Conservation (phyloP, 1,284 basidiomycete genomes). For the Heterobasidion parviporum region DNA sequence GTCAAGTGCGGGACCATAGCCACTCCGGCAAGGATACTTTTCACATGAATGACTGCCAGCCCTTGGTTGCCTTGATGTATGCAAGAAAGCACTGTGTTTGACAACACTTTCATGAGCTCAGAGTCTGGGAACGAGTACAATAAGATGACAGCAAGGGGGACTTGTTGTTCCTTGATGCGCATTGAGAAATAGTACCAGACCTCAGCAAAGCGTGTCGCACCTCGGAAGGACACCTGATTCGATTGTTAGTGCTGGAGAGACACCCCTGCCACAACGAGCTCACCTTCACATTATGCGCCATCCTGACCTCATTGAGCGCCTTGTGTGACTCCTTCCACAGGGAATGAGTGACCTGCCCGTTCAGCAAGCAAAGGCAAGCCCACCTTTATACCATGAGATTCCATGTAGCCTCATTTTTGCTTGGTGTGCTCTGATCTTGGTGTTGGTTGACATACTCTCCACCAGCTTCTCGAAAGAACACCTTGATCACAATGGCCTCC, state of each 20-base stretch:
- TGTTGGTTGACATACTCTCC: neutral
- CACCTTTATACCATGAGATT: conserved; percentile 9
- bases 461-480: neutral
- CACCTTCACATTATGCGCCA: conserved; percentile 14
- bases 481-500: neutral
- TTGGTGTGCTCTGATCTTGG: no score
- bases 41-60: conserved; percentile 12
- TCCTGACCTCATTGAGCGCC: conserved; percentile 4
- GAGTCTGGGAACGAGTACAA: conserved; percentile 9
- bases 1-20: conserved; percentile 14
- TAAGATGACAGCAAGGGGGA: neutral
- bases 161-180: neutral
- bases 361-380: conserved; percentile 20
- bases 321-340: conserved; percentile 16
- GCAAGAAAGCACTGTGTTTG: conserved; percentile 15
- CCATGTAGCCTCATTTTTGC: no score
- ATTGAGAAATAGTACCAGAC: conserved; percentile 18
- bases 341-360: conserved; percentile 19
- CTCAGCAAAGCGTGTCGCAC: conserved; percentile 12
- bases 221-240: conserved; percentile 4
- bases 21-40: conserved; percentile 18
- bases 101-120: conserved; percentile 10
- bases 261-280: conserved; percentile 6
- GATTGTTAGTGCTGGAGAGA: neutral
- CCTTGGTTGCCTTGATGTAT: conserved; percentile 9